Evolutionary conservation across 2,329 filamentous ascomycete species (phyloP).

Genomic region (Stagonosporopsis chrysanthemi): DNA sequence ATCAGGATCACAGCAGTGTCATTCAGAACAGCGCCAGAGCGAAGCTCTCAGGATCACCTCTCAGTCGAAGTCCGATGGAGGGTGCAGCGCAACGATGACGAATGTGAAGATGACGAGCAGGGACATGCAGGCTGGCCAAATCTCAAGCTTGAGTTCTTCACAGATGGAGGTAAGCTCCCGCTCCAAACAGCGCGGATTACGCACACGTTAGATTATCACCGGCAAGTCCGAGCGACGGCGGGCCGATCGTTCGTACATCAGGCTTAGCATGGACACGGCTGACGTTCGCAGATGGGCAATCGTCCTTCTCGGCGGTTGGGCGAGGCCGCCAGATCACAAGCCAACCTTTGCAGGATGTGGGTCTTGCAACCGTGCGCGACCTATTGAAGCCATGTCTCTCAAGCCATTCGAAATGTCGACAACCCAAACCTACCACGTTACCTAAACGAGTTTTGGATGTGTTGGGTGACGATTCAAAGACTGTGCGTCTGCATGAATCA

Average conservation of each 20-base stretch:
- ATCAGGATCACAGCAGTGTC: slow-evolving; percentile 41
- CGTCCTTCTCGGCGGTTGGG: slow-evolving; percentile 47
- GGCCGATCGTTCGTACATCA: slow-evolving; percentile 14
- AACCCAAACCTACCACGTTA: slow-evolving; percentile 31
- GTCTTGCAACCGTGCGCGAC: slow-evolving; percentile 33
- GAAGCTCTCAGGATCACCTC: slow-evolving; percentile 40
- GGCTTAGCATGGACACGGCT: slow-evolving; percentile 22
- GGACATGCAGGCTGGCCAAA: slow-evolving; percentile 40
- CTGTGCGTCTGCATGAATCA: slow-evolving; percentile 40
- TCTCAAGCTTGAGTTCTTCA: slow-evolving; percentile 48
- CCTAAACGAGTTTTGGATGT: slow-evolving; percentile 45
- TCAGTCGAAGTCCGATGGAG: slow-evolving; percentile 47
- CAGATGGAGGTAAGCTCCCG: slow-evolving; percentile 42
- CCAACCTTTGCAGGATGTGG: slow-evolving; percentile 39
- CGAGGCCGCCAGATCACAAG: slow-evolving; percentile 41
- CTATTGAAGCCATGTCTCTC: slow-evolving; percentile 44
- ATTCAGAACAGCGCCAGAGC: slow-evolving; percentile 26
- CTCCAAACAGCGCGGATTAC: background rate
- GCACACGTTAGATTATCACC: background rate
- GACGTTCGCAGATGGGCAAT: slow-evolving; percentile 40
- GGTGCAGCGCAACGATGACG: slow-evolving; percentile 25
- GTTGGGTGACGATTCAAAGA: slow-evolving; percentile 38
- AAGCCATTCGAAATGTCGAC: slow-evolving; percentile 41
- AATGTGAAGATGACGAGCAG: slow-evolving; percentile 28
- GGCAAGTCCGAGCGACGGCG: slow-evolving; percentile 5